Evolutionary conservation across 2,329 filamentous ascomycete species (phyloP), one percentile per base, ranked within the genome.

Genomic region (Fusarium agapanthi): DNA sequence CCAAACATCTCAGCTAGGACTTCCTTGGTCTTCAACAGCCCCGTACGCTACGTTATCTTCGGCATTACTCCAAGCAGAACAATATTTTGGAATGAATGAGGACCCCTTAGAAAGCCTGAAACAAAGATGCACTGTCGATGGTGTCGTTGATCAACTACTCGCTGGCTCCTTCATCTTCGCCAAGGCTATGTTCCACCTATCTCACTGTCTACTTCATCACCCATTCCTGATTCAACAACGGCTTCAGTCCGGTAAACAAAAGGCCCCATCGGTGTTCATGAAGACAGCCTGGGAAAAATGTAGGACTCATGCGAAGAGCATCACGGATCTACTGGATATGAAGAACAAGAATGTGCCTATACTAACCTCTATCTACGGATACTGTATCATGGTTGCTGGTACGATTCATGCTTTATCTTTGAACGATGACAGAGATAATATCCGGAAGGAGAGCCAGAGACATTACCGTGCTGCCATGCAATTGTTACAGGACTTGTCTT

Each of bases 361-460:
- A 22, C 30, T 67, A 3, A 67, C 65, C 4, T 67, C 65, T 9
- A 61, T 67, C 13, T 67, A 67, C 10, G 65, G 65, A 7, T 67
- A 67, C 3, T 67, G 65, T 6, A 67, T 67, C 18, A 67, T 67
- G 65, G 54, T 67, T 10, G 65, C 65, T 4, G 65, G 65, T 1
- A 67, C 65, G 5, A 67, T 67, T 4, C 65, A 67, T 54, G 63
- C 65, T 13, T 16, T 67, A 2, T 67, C 65, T 6, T 67, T 61
- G 41, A 67, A 67, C 7, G 65, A 67, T 15, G 65, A 67, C 14
- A 67, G 65, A 8, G 63, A 48, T 4, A 15, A 26, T 18, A 34
- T 67, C 2, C 38, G 65, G 9, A 37, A 38, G 4, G 55, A 62
- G 20, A 67, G 65, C 1, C 48, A 54, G 12, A 53, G 14, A 10